These are phyloP conservation scores for Magnaporthiopsis poae DNA, from an alignment of 2,329 filamentous ascomycete genomes.

Conservation along the genomic window DNA sequence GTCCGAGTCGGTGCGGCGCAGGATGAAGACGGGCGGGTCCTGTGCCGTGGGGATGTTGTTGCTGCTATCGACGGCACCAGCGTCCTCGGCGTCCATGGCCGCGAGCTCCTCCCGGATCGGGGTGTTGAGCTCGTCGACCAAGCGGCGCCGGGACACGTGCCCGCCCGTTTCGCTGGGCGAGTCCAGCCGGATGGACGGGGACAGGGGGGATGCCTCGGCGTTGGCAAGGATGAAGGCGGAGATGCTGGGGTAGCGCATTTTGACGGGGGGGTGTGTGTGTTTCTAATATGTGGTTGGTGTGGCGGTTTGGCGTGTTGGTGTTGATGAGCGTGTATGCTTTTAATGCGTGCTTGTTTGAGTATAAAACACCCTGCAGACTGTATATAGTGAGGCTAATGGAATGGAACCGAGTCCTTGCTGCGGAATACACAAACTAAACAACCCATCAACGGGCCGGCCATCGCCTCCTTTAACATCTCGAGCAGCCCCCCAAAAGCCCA, in stretches of 20 bases:
- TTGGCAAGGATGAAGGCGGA: conserved; percentile 7
- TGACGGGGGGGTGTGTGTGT: neutral
- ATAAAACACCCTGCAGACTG: neutral
- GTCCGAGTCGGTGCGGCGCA: neutral
- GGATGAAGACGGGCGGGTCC: conserved; percentile 13
- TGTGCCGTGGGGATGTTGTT: conserved; percentile 14
- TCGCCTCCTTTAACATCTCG: neutral
- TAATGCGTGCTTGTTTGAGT: no score
- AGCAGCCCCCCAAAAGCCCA: neutral
- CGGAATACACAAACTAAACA: neutral
- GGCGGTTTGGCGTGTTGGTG: neutral
- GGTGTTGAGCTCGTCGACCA: neutral
- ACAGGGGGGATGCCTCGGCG: neutral
- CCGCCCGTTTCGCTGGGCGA: neutral
- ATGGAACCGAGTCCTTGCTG: neutral
- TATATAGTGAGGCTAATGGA: neutral
- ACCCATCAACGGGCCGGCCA: neutral
- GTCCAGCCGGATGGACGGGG: neutral
- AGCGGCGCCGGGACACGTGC: neutral
- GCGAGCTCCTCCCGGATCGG: neutral
- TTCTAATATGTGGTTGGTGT: neutral
- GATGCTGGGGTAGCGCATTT: conserved; percentile 8
- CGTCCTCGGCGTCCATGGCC: conserved; percentile 14
- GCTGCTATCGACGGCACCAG: conserved; percentile 9
- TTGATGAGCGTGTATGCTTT: neutral